phyloP scores from a whole-genome alignment of 306 rosid species.

The Vigna mungo region DNA sequence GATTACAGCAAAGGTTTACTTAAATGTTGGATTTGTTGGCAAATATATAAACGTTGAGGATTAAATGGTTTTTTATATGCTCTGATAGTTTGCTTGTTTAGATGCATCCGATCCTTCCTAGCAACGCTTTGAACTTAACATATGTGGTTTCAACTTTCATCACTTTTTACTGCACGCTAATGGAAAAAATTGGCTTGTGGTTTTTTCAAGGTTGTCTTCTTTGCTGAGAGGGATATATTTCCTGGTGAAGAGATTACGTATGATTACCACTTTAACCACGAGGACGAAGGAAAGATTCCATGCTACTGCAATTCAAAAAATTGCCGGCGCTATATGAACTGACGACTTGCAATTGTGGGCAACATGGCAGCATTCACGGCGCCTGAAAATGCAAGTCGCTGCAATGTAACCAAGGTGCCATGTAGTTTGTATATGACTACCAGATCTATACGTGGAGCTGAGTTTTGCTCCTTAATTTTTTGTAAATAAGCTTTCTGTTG shows the following conservation, averaged over 20 bases:
- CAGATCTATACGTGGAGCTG: not conserved
- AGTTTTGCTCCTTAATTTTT: not conserved
- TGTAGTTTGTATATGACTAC: constrained; percentile 9
- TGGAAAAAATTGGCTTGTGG: constrained; percentile 17
- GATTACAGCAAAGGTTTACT: not conserved
- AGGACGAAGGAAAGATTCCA: constrained; percentile 79
- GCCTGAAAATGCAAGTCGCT: not conserved
- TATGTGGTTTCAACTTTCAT: not conserved
- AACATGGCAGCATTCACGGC: not conserved
- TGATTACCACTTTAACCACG: constrained; percentile 73
- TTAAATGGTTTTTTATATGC: not conserved
- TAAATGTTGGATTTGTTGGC: no score
- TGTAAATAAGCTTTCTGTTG: not conserved
- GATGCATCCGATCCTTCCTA: not conserved
- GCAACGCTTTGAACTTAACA: not conserved
- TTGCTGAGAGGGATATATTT: constrained; percentile 72
- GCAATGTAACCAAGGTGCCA: no score
- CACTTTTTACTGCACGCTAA: not conserved
- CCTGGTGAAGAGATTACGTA: constrained; percentile 84
- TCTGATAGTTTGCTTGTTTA: not conserved
- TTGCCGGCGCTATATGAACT: constrained; percentile 76
- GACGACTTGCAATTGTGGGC: constrained; percentile 29
- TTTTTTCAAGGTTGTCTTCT: constrained; percentile 66
- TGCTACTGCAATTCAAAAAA: constrained; percentile 71
- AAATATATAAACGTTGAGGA: not conserved